Conservation (phyloP, 441 rosid species). For the Corymbia citriodora region DNA sequence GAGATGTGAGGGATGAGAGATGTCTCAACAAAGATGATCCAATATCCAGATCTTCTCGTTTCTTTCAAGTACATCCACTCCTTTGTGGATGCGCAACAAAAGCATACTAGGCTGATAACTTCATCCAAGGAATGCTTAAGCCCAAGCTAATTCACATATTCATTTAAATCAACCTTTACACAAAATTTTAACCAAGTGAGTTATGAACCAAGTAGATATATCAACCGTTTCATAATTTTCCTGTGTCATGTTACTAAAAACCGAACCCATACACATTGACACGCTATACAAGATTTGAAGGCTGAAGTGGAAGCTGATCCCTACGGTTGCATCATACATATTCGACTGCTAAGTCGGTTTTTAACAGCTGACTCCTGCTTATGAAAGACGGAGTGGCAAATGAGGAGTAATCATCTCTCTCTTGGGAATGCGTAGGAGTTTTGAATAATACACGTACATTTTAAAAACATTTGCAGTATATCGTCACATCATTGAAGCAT, state of each 20-base stretch:
- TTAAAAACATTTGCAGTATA: neutral
- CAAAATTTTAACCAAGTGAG: too few relatives aligned
- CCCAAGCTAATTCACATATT: too few relatives aligned
- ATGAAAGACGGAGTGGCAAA: neutral
- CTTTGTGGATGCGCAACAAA: neutral
- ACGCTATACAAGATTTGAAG: neutral
- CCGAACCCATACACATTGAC: neutral
- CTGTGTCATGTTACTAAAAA: neutral
- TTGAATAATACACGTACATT: neutral
- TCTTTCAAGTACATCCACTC: neutral
- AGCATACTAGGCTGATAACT: neutral
- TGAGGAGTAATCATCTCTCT: neutral
- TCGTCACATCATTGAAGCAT: neutral
- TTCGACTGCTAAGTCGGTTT: neutral
- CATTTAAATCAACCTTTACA: too few relatives aligned
- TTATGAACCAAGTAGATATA: too few relatives aligned
- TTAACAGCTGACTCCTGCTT: neutral
- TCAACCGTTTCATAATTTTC: too few relatives aligned
- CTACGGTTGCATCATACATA: neutral
- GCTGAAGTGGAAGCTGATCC: neutral
- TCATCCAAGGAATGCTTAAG: too few relatives aligned
- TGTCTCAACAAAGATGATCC: neutral
- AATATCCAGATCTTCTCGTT: neutral
- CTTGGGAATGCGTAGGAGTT: neutral
- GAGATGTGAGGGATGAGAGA: neutral